A percentile compares a stretch with the other conserved stretches of the same genome.
Evolutionary conservation across 352 stramenopile species (phyloP).

Genomic region (Globisporangium iwayamae): DNA sequence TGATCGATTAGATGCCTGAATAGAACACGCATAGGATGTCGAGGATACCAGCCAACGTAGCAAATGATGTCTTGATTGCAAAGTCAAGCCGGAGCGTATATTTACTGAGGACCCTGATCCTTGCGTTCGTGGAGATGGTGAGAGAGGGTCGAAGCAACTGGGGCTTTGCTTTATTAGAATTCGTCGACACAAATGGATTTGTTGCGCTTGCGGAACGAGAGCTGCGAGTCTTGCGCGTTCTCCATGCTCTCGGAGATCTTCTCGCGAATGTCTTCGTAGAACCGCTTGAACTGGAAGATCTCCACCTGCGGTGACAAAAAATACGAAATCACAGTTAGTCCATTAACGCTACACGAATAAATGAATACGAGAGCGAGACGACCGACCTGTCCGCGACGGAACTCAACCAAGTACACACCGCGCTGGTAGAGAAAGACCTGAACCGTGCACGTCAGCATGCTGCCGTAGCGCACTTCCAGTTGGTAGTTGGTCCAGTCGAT

Average conservation of each 20-base stretch:
- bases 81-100: not conserved
- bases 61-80: not conserved
- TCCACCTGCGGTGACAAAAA: slow-evolving; percentile 43
- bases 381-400: slow-evolving; percentile 70
- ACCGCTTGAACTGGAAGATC: slow-evolving; percentile 87
- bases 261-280: slow-evolving; percentile 76
- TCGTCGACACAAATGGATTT: slow-evolving; percentile 45
- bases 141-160: not conserved
- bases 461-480: slow-evolving; percentile 61
- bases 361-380: not conserved
- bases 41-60: not conserved
- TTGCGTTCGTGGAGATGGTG: not conserved
- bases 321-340: slow-evolving; percentile 4
- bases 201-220: slow-evolving; percentile 54
- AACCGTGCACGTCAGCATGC: slow-evolving; percentile 67
- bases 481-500: slow-evolving; percentile 77
- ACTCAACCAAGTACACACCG: slow-evolving; percentile 79
- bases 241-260: slow-evolving; percentile 56
- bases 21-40: not conserved
- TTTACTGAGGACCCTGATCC: not conserved
- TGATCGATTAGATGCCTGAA: not conserved
- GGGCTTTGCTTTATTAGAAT: slow-evolving; percentile 5
- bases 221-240: slow-evolving; percentile 11
- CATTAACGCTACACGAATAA: not conserved
- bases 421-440: slow-evolving; percentile 80